Conservation (phyloP, 495 filamentous ascomycete species). For the Annulohypoxylon nitens region DNA sequence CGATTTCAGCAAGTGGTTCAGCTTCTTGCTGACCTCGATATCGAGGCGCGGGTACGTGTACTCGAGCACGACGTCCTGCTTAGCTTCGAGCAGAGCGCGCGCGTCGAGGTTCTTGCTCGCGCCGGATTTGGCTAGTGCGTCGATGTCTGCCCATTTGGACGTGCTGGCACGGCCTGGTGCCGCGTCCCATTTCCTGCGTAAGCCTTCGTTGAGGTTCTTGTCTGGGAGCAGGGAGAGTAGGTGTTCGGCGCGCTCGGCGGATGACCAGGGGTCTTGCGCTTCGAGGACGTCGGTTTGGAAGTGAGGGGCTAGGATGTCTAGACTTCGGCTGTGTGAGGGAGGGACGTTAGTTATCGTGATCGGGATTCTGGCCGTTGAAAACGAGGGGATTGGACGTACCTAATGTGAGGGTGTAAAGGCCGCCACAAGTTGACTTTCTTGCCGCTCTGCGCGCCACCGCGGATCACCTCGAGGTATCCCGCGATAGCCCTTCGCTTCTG, state of each 20-base stretch:
- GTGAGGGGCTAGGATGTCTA: constrained; percentile 74
- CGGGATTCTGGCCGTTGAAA: no score
- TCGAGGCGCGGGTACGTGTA: constrained; percentile 99
- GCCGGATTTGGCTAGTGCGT: constrained; percentile 80
- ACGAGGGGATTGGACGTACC: no score
- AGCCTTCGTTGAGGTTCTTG: constrained; percentile 74
- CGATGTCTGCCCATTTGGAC: constrained; percentile 94
- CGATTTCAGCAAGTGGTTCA: constrained; percentile 96
- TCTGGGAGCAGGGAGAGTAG: constrained; percentile 86
- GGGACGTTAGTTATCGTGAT: no score
- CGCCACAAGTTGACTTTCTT: constrained; percentile 89
- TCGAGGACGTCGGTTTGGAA: constrained; percentile 85
- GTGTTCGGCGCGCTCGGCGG: constrained; percentile 73
- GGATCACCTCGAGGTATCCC: constrained; percentile 87
- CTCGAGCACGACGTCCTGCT: constrained; percentile 94
- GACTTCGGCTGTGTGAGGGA: constrained; percentile 71
- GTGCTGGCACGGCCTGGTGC: constrained; percentile 78
- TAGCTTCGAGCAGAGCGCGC: constrained; percentile 80
- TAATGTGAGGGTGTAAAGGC: constrained; percentile 90
- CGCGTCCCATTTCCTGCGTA: constrained; percentile 91
- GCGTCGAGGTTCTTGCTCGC: constrained; percentile 74
- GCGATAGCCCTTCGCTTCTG: constrained; percentile 84
- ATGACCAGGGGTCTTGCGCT: constrained; percentile 87
- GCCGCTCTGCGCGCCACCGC: constrained; percentile 83
- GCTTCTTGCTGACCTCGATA: constrained; percentile 94